Evolutionary conservation across 441 rosid genomes (phyloP).

Genomic region (Dalechampia spathulata): DNA sequence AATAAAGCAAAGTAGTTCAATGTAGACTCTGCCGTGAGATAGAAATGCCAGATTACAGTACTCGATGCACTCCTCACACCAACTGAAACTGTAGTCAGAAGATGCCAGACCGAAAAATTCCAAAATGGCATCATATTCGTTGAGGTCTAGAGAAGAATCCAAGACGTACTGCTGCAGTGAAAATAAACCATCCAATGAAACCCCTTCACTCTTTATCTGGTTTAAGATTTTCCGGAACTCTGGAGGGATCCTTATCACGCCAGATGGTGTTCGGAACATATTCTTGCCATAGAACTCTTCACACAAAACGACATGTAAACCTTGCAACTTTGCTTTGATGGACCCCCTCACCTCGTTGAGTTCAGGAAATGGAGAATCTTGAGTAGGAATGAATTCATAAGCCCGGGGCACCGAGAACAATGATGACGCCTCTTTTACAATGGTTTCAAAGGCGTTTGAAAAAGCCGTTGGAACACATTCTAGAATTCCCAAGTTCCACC

Average conservation of each 20-base stretch:
- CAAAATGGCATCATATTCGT: not conserved
- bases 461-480: conserved; percentile 1
- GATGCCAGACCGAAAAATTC: conserved; percentile 1
- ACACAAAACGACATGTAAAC: not conserved
- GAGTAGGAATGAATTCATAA: not conserved
- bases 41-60: not conserved
- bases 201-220: not conserved
- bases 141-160: not conserved
- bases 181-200: not conserved
- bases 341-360: not conserved
- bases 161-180: not conserved
- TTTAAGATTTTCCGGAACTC: not conserved
- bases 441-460: not conserved
- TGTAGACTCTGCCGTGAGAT: not conserved
- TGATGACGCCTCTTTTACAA: not conserved
- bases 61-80: not conserved
- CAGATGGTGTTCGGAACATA: not conserved
- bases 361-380: not conserved
- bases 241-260: not conserved
- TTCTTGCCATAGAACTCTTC: not conserved
- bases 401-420: not conserved
- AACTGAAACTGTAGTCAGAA: not conserved
- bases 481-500: conserved; percentile 11
- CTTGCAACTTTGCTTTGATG: not conserved
- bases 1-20: conserved; percentile 7